Conservation (phyloP, 768 basidiomycete species). For the Lentinula guzmanii region DNA sequence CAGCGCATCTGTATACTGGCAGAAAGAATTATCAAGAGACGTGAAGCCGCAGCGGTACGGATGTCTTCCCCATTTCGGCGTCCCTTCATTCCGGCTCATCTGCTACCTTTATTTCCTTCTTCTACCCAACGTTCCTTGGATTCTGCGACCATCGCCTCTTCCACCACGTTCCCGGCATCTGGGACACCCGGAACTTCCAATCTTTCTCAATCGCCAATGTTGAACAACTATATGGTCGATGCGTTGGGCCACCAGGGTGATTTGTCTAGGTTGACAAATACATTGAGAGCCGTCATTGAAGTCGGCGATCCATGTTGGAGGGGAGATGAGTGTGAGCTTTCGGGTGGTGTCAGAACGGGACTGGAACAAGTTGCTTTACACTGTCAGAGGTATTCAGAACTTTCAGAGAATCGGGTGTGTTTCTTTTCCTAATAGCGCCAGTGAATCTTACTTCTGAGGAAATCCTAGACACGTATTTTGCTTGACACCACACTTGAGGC, state of each 20-base stretch:
- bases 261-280: constrained; percentile 76
- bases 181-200: constrained; percentile 18
- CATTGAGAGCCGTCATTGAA: constrained; percentile 70
- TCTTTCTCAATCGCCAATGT: constrained; percentile 7
- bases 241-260: constrained; percentile 58
- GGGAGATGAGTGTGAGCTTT: constrained; percentile 76
- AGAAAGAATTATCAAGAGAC: constrained; percentile 85
- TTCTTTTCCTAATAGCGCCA: neutral
- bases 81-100: constrained; percentile 64
- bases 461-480: constrained; percentile 49
- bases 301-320: constrained; percentile 80
- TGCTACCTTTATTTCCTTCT: constrained; percentile 49
- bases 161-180: constrained; percentile 27
- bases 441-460: constrained; percentile 2
- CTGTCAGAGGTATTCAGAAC: constrained; percentile 65
- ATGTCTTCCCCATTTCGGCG: constrained; percentile 52
- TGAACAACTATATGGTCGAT: constrained; percentile 16
- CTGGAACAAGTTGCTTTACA: constrained; percentile 63
- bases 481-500: constrained; percentile 69
- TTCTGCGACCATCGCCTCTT: constrained; percentile 27
- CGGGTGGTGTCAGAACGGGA: constrained; percentile 70
- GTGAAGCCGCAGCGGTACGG: constrained; percentile 91
- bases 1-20: constrained; percentile 82
- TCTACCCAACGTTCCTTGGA: constrained; percentile 13
- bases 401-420: constrained; percentile 67